Percentiles rank a stretch among this genome's conserved stretches.
phyloP scores from a whole-genome alignment of 352 stramenopile species.

The Phytopythium sindhum region DNA sequence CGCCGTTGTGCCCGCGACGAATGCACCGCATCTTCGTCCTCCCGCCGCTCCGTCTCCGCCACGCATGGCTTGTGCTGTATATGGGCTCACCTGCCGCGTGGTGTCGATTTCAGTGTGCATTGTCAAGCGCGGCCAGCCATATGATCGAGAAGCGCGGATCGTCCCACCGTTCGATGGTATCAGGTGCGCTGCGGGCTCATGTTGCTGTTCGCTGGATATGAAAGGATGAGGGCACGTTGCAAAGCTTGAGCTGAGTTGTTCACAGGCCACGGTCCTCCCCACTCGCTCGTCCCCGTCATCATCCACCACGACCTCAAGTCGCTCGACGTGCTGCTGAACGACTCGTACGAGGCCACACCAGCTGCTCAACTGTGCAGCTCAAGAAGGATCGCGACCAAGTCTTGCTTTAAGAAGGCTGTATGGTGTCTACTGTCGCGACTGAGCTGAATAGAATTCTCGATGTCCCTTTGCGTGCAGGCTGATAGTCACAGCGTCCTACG shows the following conservation, averaged over 20 bases:
- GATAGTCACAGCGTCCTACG: not conserved
- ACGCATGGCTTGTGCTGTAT: not conserved
- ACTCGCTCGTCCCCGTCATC: no score
- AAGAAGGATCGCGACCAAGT: not conserved
- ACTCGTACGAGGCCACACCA: no score
- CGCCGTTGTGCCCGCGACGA: not conserved
- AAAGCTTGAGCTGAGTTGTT: not conserved
- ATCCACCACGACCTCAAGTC: no score
- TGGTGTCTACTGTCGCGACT: not conserved
- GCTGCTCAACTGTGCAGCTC: not conserved
- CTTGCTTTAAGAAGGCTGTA: not conserved
- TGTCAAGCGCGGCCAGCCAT: not conserved
- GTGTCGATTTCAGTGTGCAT: not conserved
- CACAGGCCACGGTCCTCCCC: not conserved
- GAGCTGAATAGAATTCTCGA: no score
- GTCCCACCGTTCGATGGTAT: not conserved
- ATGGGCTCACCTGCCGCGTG: not conserved
- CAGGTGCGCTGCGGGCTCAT: not conserved
- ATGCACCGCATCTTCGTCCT: not conserved
- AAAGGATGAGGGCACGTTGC: not conserved
- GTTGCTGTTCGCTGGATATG: not conserved
- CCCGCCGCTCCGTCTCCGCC: not conserved
- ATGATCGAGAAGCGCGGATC: not conserved
- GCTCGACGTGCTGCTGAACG: no score
- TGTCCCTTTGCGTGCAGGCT: not conserved